These are phyloP conservation scores for Grigorovia yakushimaensis DNA, from an alignment of 805 yeast species.

Conservation along the genomic window DNA sequence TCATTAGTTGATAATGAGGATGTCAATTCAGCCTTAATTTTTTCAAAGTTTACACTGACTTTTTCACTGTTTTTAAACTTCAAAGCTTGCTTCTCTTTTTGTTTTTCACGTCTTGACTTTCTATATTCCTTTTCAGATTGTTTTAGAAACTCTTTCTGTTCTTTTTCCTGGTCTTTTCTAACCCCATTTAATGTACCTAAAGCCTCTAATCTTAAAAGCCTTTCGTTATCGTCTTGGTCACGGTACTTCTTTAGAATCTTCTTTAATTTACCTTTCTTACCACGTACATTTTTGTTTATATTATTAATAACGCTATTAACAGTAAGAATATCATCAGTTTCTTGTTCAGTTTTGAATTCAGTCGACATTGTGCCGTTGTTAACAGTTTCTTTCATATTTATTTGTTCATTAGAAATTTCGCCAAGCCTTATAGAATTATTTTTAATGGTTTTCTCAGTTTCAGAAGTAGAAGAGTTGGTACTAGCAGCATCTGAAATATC, in stretches of 20 bases:
- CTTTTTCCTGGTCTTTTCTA: constrained; percentile 30
- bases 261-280: constrained; percentile 76
- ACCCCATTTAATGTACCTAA: constrained; percentile 70
- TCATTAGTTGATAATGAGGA: constrained; percentile 34
- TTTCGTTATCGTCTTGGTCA: constrained; percentile 88
- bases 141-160: constrained; percentile 28
- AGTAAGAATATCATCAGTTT: background rate
- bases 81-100: constrained; percentile 30
- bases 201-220: constrained; percentile 61
- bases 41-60: constrained; percentile 36
- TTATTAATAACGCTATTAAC: constrained; percentile 14
- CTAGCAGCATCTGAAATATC: too few relatives aligned
- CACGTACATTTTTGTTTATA: constrained; percentile 48
- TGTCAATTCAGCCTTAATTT: constrained; percentile 32
- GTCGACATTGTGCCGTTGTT: too few relatives aligned
- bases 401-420: too few relatives aligned
- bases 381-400: constrained; percentile 3
- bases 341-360: constrained; percentile 1
- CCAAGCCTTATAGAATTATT: too few relatives aligned
- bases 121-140: constrained; percentile 28
- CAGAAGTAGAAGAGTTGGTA: too few relatives aligned
- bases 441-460: too few relatives aligned
- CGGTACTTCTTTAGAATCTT: constrained; percentile 76
- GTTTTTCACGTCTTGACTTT: constrained; percentile 30
- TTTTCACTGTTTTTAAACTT: constrained; percentile 31